Conservation (phyloP, 225 moss, liverwort and hornwort species). For the Lunularia cruciata region DNA sequence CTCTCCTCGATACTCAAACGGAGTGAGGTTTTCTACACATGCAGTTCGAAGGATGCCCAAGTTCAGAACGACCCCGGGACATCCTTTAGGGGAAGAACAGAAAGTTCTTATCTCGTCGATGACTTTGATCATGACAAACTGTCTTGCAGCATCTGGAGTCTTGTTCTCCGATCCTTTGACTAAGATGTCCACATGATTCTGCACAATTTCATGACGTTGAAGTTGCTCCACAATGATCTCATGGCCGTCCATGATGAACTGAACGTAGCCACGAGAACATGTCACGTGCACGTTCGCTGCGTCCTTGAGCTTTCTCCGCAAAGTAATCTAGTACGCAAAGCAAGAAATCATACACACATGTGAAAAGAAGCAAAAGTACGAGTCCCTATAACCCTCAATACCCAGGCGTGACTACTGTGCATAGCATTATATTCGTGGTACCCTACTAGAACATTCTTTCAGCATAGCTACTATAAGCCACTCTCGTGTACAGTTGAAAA, state of each 20-base stretch:
- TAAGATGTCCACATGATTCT: constrained; percentile 20
- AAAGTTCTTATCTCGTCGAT: constrained; percentile 17
- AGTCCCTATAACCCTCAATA: too few species aligned
- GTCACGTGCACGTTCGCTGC: too few species aligned
- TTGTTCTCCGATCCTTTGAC: constrained; percentile 18
- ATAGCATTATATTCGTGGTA: too few species aligned
- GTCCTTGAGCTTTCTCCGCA: too few species aligned
- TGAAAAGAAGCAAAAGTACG: too few species aligned
- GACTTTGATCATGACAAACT: background rate
- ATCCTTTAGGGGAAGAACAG: constrained; percentile 24
- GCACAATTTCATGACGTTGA: too few species aligned
- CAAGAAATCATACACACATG: too few species aligned
- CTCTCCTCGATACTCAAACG: background rate
- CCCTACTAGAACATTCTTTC: too few species aligned
- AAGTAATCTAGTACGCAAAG: too few species aligned
- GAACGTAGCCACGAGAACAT: constrained; percentile 11
- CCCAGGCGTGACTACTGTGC: too few species aligned
- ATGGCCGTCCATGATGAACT: constrained; percentile 3
- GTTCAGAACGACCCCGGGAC: constrained; percentile 19
- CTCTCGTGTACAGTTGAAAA: too few species aligned
- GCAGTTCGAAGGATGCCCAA: background rate
- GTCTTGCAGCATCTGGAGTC: background rate
- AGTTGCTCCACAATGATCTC: constrained; percentile 17
- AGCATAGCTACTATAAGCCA: too few species aligned
- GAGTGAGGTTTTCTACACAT: constrained; percentile 15